Base-by-base conservation (phyloP, 2,329 filamentous ascomycete species). In the Fonsecaea nubica region DNA sequence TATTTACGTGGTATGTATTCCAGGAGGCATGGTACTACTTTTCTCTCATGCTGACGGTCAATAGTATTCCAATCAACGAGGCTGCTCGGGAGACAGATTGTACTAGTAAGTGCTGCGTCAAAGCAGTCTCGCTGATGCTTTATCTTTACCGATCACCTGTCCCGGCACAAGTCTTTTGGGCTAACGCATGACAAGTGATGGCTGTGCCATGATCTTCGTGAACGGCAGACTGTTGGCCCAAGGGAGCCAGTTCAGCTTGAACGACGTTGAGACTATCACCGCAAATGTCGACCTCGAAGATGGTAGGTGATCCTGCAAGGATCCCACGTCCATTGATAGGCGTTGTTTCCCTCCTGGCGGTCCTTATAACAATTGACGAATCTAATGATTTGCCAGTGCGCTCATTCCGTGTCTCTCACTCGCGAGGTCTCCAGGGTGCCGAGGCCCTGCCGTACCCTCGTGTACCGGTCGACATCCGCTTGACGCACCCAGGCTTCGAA, bases 141-240 rank as follows among this genome's bases (percentile, higher is more conserved):
- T 70, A 48, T 21, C 45, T 50, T 4, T 25, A 10, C 18, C 45
- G 1, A 2, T 21, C 8, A 12, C 10, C 45, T 50, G 4, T 30
- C 25, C 10, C 8, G 18, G 9, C 3, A 5, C 21, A 13, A 13
- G 21, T 3, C 5, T 50, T 42, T 30, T 13, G 18, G 30, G 45
- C 45, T 50, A 50, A 50, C 21, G 3, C 13, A 4, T 10, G 21
- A 25, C 8, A 50, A 50, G 45, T 13, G 45, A 50, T 13, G 45
- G 45, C 18, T 50, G 45, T 4, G 45, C 45, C 45, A 50, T 50
- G 45, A 50, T 50, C 45, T 25, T 50, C 15, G 45, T 50, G 45
- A 50, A 50, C 21, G 57, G 74, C 12, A 69, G 72, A 55, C 63
- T 72, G 18, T 65, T 76, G 25, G 75, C 74, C 15, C 74, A 75